These are phyloP conservation scores for Cyclostephanos tholiformis DNA, from an alignment of 108 stramenopile genomes.

Conservation along the genomic window DNA sequence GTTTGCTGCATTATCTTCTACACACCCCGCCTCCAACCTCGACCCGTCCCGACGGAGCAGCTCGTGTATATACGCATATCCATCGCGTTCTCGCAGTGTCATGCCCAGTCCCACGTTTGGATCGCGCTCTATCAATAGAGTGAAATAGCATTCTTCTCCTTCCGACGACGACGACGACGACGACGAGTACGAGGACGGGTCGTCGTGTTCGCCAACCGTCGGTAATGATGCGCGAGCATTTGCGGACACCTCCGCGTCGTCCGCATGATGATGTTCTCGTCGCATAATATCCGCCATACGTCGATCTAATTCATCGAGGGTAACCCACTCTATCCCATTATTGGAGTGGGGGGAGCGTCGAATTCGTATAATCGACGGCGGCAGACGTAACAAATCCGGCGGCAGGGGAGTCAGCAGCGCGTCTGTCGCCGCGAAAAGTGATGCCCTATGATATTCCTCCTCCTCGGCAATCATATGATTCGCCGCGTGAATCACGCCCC, in stretches of 20 bases:
- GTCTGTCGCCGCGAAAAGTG: no score
- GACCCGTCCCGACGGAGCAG: constrained; percentile 40
- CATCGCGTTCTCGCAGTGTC: constrained; percentile 57
- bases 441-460: no score
- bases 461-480: background rate
- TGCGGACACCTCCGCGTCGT: background rate
- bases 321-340: constrained; percentile 13
- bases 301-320: constrained; percentile 30
- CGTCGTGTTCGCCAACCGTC: no score
- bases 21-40: constrained; percentile 19
- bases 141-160: no score
- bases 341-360: background rate
- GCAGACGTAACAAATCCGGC: constrained; percentile 34
- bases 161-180: constrained; percentile 14
- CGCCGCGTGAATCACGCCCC: no score
- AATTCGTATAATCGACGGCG: constrained; percentile 25
- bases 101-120: constrained; percentile 66
- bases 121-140: constrained; percentile 50
- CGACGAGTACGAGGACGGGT: no score
- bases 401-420: constrained; percentile 1
- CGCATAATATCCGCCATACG: no score
- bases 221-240: no score
- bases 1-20: no score
- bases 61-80: constrained; percentile 56
- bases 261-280: constrained; percentile 23